Conservation (phyloP, 2,329 filamentous ascomycete genomes). For the Aspergillus costaricaensis region DNA sequence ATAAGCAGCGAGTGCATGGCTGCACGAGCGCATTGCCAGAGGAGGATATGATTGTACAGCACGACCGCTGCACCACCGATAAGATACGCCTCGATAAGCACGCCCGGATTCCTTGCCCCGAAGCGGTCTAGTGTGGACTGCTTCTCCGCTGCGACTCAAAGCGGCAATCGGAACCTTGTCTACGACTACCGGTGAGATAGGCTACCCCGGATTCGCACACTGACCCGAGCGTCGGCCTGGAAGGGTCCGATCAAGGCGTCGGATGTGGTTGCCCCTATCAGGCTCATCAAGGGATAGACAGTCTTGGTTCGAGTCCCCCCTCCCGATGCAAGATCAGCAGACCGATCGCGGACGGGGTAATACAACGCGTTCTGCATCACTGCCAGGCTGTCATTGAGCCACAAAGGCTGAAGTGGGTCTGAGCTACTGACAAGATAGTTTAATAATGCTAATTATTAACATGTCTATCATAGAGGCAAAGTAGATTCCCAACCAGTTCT, state of each 20-base stretch:
- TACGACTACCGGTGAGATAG: too few species aligned
- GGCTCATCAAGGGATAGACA: background rate
- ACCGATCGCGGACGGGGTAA: background rate
- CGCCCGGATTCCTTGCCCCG: background rate
- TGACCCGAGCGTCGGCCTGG: background rate
- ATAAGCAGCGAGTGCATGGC: background rate
- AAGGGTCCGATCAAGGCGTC: background rate
- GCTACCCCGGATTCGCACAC: background rate
- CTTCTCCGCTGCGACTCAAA: background rate
- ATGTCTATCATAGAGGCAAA: background rate
- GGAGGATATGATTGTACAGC: background rate
- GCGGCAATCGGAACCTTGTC: background rate
- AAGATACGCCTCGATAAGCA: slow-evolving; percentile 1
- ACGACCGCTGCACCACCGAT: background rate
- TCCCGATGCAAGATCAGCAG: background rate
- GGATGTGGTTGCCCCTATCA: background rate
- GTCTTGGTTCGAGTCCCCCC: background rate
- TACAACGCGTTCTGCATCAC: background rate
- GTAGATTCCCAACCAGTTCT: background rate
- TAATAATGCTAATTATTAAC: background rate
- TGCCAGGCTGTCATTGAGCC: background rate
- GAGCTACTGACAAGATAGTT: background rate
- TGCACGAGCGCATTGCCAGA: background rate
- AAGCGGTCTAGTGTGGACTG: background rate
- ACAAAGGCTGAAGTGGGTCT: background rate